Evolutionary conservation across 495 filamentous ascomycete genomes (phyloP).

Genomic region (Aspergillus sparsus): DNA sequence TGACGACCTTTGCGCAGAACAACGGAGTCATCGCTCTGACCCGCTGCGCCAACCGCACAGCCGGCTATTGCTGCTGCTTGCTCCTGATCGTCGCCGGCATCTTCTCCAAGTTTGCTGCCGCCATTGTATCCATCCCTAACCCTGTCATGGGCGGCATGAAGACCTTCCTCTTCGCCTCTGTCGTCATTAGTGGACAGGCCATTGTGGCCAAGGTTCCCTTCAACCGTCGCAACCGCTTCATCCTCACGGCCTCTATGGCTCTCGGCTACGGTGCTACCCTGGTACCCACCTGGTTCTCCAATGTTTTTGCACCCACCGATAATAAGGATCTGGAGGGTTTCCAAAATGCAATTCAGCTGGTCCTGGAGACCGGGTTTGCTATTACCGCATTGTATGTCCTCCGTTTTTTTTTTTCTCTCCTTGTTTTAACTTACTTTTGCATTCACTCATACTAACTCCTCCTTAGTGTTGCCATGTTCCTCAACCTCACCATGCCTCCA

Average conservation of each 20-base stretch:
- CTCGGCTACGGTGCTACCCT: conserved; percentile 81
- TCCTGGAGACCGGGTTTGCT: conserved; percentile 70
- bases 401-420: background rate
- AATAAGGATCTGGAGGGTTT: conserved; percentile 74
- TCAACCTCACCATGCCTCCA: conserved; percentile 18
- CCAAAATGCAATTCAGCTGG: conserved; percentile 78
- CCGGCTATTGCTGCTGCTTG: conserved; percentile 74
- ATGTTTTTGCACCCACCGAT: conserved; percentile 69
- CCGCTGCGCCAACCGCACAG: conserved; percentile 83
- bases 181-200: conserved; percentile 81
- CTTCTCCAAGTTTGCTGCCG: conserved; percentile 88
- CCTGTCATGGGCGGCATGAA: conserved; percentile 90
- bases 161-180: conserved; percentile 82
- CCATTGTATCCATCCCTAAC: conserved; percentile 77
- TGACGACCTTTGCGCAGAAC: conserved; percentile 83
- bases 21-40: conserved; percentile 92
- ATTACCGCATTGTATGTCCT: conserved; percentile 60
- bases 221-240: conserved; percentile 82
- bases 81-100: conserved; percentile 87
- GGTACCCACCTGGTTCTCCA: conserved; percentile 71
- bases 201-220: conserved; percentile 80
- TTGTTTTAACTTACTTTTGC: background rate
- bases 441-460: background rate
- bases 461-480: conserved; percentile 19
- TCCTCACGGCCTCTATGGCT: conserved; percentile 75